Conservation (phyloP, 441 rosid species). For the Mallotus repandus region DNA sequence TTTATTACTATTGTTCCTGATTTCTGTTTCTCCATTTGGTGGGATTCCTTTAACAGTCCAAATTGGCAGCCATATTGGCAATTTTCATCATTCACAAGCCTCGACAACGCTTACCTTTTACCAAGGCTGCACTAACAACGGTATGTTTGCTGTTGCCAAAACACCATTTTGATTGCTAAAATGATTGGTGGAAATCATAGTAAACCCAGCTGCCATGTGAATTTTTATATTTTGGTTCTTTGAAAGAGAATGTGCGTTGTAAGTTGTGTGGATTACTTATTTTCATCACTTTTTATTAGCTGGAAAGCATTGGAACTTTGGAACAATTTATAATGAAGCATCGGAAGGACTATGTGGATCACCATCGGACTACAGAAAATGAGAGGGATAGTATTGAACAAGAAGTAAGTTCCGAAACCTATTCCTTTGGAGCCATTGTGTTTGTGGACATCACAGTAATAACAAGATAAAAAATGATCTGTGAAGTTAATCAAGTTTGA, state of each 20-base stretch:
- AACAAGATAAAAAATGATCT: background rate
- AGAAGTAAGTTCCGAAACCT: constrained; percentile 53
- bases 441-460: background rate
- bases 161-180: background rate
- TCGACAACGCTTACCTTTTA: constrained; percentile 62
- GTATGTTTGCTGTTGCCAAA: constrained; percentile 34
- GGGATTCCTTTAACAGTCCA: constrained; percentile 41
- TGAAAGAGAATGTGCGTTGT: background rate
- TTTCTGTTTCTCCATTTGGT: constrained; percentile 9
- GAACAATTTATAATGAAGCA: constrained; percentile 88
- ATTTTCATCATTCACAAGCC: constrained; percentile 88
- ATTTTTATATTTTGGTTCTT: background rate
- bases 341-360: constrained; percentile 81
- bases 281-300: constrained; percentile 37
- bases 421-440: constrained; percentile 5
- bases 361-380: constrained; percentile 80
- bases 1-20: background rate
- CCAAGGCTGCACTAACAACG: constrained; percentile 76
- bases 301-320: constrained; percentile 77
- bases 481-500: no score
- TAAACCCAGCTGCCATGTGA: background rate
- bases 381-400: constrained; percentile 97
- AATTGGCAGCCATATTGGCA: constrained; percentile 83
- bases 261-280: background rate
- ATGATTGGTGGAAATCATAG: background rate